Conservation (phyloP, 2,329 filamentous ascomycete species). For the Myriosclerotinia scirpicola region DNA sequence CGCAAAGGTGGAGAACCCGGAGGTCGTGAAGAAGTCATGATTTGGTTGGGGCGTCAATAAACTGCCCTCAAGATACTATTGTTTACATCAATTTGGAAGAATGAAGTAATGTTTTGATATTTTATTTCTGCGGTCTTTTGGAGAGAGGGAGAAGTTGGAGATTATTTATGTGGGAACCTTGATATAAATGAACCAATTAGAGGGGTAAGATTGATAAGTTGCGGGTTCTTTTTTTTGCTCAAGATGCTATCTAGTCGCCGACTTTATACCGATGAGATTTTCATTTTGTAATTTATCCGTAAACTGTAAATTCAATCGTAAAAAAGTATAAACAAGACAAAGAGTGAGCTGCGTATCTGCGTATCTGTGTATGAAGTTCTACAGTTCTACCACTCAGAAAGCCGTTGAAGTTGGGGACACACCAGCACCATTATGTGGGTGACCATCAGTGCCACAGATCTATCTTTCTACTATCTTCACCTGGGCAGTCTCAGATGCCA, state of each 20-base stretch:
- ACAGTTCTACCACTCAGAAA: no score
- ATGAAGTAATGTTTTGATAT: conserved; percentile 10
- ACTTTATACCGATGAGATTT: conserved; percentile 18
- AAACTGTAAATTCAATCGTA: background rate
- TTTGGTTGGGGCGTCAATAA: conserved; percentile 2
- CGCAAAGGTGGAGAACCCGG: conserved; percentile 14
- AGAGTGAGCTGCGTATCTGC: no score
- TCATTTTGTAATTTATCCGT: conserved; percentile 6
- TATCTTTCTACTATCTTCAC: no score
- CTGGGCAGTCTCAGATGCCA: no score
- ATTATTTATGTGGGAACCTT: conserved; percentile 5
- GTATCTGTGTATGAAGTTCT: no score
- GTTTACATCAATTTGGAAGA: conserved; percentile 13
- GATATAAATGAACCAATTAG: conserved; percentile 3
- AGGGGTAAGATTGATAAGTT: conserved; percentile 6
- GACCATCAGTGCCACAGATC: no score
- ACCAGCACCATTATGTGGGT: no score
- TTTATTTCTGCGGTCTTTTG: background rate
- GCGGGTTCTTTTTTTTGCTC: background rate
- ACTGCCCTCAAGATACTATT: conserved; percentile 5
- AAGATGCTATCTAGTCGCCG: background rate
- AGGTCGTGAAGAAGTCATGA: conserved; percentile 21
- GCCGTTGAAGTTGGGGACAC: no score
- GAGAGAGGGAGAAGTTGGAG: background rate
- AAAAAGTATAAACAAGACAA: no score